A percentile compares a stretch with the other conserved stretches of the same genome.
Evolutionary conservation across 2,329 filamentous ascomycete species (phyloP).

Genomic region (Ascochyta clinopodiicola): DNA sequence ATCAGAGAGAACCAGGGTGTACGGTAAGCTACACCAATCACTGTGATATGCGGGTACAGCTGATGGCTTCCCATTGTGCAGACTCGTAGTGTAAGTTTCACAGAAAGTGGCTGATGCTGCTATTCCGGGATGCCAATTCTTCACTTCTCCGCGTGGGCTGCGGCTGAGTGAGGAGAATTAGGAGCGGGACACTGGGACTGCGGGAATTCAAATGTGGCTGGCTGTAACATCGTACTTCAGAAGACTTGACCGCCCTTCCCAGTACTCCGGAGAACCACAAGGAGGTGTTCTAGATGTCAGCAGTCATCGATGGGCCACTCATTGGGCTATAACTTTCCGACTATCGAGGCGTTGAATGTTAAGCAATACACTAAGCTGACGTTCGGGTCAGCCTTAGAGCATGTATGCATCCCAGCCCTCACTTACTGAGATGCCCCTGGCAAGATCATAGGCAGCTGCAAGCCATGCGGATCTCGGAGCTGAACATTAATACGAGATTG

Average conservation of each 20-base stretch:
- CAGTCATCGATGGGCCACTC: neutral
- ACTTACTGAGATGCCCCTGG: neutral
- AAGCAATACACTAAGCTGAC: conserved; percentile 5
- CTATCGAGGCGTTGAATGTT: neutral
- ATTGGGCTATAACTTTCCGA: neutral
- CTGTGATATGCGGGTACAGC: neutral
- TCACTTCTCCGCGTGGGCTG: neutral
- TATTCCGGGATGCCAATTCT: neutral
- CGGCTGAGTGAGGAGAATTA: neutral
- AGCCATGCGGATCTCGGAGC: conserved; percentile 1
- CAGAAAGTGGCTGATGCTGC: conserved; percentile 1
- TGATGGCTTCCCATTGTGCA: neutral
- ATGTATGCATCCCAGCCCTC: conserved; percentile 6
- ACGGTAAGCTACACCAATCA: neutral
- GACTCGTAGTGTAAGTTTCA: neutral
- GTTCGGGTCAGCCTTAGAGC: conserved; percentile 6
- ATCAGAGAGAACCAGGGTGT: neutral
- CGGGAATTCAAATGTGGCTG: neutral
- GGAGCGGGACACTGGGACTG: neutral
- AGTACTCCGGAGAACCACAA: neutral
- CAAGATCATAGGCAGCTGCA: neutral
- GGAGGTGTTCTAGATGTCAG: conserved; percentile 2
- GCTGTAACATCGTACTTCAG: conserved; percentile 3
- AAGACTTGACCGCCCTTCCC: neutral
- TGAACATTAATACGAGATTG: neutral